These are phyloP conservation scores for Eimeria praecox DNA, from an alignment of 169 alveolate species.

Conservation along the genomic window DNA sequence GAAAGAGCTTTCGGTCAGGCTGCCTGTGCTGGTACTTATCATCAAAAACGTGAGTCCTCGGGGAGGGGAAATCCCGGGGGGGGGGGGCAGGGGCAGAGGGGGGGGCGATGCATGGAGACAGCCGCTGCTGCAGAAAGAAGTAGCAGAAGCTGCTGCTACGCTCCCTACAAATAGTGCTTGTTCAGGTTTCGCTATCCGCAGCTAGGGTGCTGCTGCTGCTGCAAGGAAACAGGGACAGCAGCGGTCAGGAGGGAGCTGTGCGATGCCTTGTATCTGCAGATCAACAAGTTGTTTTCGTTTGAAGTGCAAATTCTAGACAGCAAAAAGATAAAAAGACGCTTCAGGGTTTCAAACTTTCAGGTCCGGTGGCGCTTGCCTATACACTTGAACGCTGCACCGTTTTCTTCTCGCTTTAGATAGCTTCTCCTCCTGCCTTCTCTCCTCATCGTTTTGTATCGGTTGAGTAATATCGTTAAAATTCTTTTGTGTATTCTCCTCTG, in stretches of 20 bases:
- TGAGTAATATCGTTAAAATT: not conserved
- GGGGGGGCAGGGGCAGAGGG: too few species aligned
- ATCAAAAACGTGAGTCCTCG: constrained; percentile 92
- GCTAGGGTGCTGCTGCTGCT: not conserved
- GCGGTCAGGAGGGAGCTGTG: not conserved
- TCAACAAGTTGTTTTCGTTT: constrained; percentile 96
- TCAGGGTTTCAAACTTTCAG: constrained; percentile 98
- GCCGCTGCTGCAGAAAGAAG: not conserved
- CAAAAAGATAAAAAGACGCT: constrained; percentile 96
- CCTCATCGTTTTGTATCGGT: not conserved
- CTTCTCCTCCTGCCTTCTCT: not conserved
- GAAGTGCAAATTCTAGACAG: constrained; percentile 97
- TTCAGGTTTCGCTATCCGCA: not conserved
- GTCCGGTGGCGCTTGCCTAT: not conserved
- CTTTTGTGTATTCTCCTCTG: not conserved
- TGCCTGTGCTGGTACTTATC: constrained; percentile 96
- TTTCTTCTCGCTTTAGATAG: not conserved
- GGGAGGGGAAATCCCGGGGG: too few species aligned
- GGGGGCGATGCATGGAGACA: not conserved
- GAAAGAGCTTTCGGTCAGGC: constrained; percentile 94
- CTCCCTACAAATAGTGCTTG: not conserved
- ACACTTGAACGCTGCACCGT: not conserved
- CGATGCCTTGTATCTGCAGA: constrained; percentile 83
- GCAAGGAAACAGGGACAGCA: constrained; percentile 1
- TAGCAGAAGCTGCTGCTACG: not conserved